A percentile compares a stretch with the other conserved stretches of the same genome.
These are phyloP conservation scores for Tetracladium marchalianum DNA, from an alignment of 495 filamentous ascomycete species.

Conservation along the genomic window DNA sequence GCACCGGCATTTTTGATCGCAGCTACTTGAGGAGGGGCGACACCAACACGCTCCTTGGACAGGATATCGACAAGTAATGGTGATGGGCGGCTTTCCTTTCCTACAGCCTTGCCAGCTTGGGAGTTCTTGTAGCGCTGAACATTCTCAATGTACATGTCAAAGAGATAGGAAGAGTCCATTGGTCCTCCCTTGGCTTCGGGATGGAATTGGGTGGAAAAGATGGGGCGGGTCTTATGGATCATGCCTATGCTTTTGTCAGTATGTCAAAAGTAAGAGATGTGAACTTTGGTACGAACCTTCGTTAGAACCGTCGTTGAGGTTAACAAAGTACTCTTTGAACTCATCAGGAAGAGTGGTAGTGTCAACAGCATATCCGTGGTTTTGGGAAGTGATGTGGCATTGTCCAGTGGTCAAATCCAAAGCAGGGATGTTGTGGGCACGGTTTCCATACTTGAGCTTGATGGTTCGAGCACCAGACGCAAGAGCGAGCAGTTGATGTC, in stretches of 20 bases:
- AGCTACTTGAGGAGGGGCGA: constrained; percentile 52
- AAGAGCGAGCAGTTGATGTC: constrained; percentile 79
- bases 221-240: constrained; percentile 89
- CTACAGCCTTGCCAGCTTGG: constrained; percentile 52
- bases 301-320: constrained; percentile 91
- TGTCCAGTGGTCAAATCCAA: constrained; percentile 88
- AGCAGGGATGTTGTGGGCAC: constrained; percentile 95
- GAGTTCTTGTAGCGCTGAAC: constrained; percentile 80
- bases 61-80: constrained; percentile 84
- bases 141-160: constrained; percentile 89
- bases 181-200: constrained; percentile 96
- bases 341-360: constrained; percentile 68
- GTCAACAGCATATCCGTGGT: constrained; percentile 97
- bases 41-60: constrained; percentile 87
- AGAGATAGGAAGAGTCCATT: constrained; percentile 85
- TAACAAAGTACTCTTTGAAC: constrained; percentile 96
- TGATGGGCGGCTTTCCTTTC: constrained; percentile 69
- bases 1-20: background rate
- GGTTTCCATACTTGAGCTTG: constrained; percentile 97
- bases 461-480: constrained; percentile 77
- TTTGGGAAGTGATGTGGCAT: constrained; percentile 97
- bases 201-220: constrained; percentile 98
- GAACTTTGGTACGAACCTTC: constrained; percentile 57
- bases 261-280: too few relatives aligned
- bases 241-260: constrained; percentile 42